Conservation (phyloP, 148 eudicot genomes). For the Spergularia marina region DNA sequence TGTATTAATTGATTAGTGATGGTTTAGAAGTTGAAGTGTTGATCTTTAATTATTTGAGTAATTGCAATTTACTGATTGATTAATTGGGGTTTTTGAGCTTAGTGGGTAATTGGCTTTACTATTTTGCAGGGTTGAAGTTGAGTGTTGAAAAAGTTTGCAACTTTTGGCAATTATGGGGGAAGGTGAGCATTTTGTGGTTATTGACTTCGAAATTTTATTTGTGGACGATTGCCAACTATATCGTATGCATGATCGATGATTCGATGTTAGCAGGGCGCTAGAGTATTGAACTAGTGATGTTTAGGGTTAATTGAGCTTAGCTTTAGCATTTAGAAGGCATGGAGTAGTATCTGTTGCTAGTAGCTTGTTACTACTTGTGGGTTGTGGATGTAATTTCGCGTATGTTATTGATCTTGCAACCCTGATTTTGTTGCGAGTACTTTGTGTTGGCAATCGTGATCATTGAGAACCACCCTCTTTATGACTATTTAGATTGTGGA, state of each 20-base stretch:
- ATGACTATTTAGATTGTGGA: not conserved
- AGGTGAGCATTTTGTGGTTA: constrained; percentile 17
- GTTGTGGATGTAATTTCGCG: not conserved
- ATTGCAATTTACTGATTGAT: constrained; percentile 4
- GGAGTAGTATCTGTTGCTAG: not conserved
- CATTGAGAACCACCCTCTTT: not conserved
- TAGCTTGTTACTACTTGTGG: not conserved
- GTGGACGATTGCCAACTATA: not conserved
- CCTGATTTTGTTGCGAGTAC: not conserved
- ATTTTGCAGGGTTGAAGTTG: constrained; percentile 20
- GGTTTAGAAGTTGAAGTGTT: not conserved
- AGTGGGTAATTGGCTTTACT: constrained; percentile 1
- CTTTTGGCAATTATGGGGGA: constrained; percentile 3
- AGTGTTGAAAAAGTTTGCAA: not conserved
- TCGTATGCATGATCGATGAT: not conserved
- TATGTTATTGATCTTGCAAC: not conserved
- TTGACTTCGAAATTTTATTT: not conserved
- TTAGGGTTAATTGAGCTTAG: not conserved
- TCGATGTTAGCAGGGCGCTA: not conserved
- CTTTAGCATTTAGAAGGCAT: not conserved
- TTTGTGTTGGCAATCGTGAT: not conserved
- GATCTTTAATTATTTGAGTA: not conserved
- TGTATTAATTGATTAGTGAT: not conserved
- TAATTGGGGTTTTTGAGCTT: not conserved
- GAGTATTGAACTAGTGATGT: constrained; percentile 1